A percentile compares a stretch with the other conserved stretches of the same genome.
These are phyloP conservation scores for Rhizopus arrhizus DNA, from an alignment of 371 early-diverging fungal genomes.

Conservation along the genomic window DNA sequence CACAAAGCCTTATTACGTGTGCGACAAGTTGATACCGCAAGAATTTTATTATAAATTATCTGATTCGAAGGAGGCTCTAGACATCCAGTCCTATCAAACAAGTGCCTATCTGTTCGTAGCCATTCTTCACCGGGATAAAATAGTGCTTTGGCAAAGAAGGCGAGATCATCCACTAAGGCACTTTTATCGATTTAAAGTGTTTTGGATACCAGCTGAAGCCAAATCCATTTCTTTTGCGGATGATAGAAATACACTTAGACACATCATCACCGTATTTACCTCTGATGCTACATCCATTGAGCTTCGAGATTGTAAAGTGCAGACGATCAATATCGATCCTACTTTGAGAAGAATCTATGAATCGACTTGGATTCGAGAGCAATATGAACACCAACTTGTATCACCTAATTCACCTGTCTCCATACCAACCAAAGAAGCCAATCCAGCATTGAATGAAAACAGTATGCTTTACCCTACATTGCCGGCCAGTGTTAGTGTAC, in stretches of 20 bases:
- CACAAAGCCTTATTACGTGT: slow-evolving; percentile 30
- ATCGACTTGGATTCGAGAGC: slow-evolving; percentile 27
- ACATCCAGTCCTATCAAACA: slow-evolving; percentile 40
- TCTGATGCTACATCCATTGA: slow-evolving; percentile 47
- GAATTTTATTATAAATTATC: slow-evolving; percentile 47
- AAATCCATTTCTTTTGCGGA: slow-evolving; percentile 47
- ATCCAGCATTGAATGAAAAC: slow-evolving; percentile 2
- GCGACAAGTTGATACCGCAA: slow-evolving; percentile 28
- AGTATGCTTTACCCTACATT: slow-evolving; percentile 13
- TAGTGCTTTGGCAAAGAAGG: slow-evolving; percentile 45
- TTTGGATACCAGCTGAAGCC: slow-evolving; percentile 51
- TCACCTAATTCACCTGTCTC: too few species aligned
- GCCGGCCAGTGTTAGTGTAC: slow-evolving; percentile 23
- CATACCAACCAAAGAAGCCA: slow-evolving; percentile 7
- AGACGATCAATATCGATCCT: slow-evolving; percentile 36
- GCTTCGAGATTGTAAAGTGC: slow-evolving; percentile 40
- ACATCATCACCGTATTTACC: slow-evolving; percentile 40
- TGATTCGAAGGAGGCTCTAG: slow-evolving; percentile 38
- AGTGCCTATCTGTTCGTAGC: slow-evolving; percentile 42
- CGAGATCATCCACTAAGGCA: slow-evolving; percentile 26
- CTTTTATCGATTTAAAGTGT: slow-evolving; percentile 39
- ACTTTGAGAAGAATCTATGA: slow-evolving; percentile 34
- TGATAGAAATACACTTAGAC: slow-evolving; percentile 41
- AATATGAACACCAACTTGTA: slow-evolving; percentile 27
- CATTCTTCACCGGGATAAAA: slow-evolving; percentile 36